Base-by-base conservation (phyloP, 108 stramenopile species). In the Aurantiochytrium sp. region DNA sequence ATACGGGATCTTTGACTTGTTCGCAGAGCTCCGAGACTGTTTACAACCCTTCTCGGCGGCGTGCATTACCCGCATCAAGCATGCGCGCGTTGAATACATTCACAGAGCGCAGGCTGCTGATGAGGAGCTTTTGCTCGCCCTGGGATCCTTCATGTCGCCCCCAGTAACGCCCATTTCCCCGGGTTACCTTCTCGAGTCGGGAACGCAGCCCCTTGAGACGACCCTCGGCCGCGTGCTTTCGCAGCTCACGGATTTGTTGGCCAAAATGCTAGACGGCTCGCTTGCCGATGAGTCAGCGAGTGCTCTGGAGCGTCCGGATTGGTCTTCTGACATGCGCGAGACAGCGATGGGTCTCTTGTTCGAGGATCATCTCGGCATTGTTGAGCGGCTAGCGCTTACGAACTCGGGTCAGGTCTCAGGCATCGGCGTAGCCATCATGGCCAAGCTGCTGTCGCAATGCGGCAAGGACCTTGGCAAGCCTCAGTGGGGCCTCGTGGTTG, bases 351-450 rank as follows among this genome's bases (percentile, higher is more conserved):
- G 18, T 4, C 64, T 69, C 42, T 14, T 69, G 21, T 42, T 69
- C 10, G 64, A 69, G 25, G 64, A 69, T 18, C 25, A 23, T 14
- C 64, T 69, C 42, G 42, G 35, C 14, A 23, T 69, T 12, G 25
- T 28, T 18, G 64, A 69, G 42, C 64, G 64, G 64, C 64, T 69
- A 69, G 64, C 64, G 64, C 64, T 69, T 12, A 69, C 64, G 43
- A 88, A 90, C 18, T 44, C 87, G 18, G 90, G 89, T 1, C 72
- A 89, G 55, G 58, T 90, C 14, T 55, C 89, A 25, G 43, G 87
- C 3, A 88, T 91, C 44, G 90, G 90, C 43, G 60, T 91, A n/a
- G n/a, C 58, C 42, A 51, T 87, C 4, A 43, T 91, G 25, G 83
- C 19, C 72, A 25, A 87, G 44, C 25, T 91, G 64, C 57, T 91